phyloP scores from a whole-genome alignment of 768 basidiomycete species.

The Termitomyces sp. region DNA sequence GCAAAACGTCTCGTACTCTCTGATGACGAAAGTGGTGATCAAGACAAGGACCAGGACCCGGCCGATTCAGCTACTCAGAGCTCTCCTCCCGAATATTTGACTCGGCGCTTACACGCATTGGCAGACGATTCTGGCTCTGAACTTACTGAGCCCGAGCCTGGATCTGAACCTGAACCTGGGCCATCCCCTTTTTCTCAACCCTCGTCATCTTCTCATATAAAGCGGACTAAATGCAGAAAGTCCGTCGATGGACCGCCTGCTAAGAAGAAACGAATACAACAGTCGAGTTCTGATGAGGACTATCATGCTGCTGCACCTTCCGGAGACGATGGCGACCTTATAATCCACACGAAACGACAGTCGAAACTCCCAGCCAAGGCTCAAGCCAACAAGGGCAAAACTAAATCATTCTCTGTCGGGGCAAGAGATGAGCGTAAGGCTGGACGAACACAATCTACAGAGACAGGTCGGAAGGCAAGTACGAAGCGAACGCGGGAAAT shows the following conservation, averaged over 20 bases:
- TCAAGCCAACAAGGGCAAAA: conserved; percentile 16
- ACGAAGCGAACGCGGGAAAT: conserved; percentile 28
- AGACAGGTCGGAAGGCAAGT: conserved; percentile 17
- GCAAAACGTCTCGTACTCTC: conserved; percentile 21
- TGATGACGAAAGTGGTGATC: conserved; percentile 24
- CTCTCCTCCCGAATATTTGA: conserved; percentile 1
- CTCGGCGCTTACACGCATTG: conserved; percentile 4
- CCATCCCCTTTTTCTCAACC: conserved; percentile 1
- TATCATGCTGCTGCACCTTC: conserved; percentile 8
- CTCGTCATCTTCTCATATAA: background rate
- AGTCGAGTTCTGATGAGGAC: conserved; percentile 23
- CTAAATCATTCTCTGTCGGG: conserved; percentile 3
- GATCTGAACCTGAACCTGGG: background rate
- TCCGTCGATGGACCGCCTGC: conserved; percentile 5
- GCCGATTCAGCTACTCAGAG: background rate
- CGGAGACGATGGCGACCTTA: conserved; percentile 6
- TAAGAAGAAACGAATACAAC: conserved; percentile 14
- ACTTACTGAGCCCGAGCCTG: conserved; percentile 5
- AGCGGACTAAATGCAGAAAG: conserved; percentile 6
- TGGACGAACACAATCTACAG: conserved; percentile 31
- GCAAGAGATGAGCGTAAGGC: conserved; percentile 24
- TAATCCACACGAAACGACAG: conserved; percentile 7
- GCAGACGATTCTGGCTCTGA: conserved; percentile 10
- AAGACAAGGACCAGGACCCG: conserved; percentile 12
- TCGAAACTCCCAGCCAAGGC: conserved; percentile 21